Percentiles rank a stretch among this genome's conserved stretches.
Conservation (phyloP, 208 protist species). For the Acanthamoeba healyi region DNA sequence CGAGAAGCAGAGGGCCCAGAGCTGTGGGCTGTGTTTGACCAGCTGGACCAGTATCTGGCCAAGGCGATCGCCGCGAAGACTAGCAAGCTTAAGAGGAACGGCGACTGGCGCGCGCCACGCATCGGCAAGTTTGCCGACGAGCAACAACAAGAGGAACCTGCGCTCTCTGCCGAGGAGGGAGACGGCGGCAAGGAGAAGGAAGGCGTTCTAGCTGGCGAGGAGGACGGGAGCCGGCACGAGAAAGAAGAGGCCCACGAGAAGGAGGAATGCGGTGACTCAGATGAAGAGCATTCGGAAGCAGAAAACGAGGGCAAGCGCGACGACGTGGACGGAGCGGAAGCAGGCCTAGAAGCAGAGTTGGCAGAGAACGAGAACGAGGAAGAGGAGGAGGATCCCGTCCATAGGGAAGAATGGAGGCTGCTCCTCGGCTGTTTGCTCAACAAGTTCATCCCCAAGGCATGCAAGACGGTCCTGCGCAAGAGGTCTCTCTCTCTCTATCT, state of each 20-base stretch:
- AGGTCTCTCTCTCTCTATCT: not conserved
- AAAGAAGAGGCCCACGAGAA: not conserved
- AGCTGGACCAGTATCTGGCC: slow-evolving; percentile 19
- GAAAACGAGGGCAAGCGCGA: not conserved
- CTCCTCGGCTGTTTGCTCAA: slow-evolving; percentile 5
- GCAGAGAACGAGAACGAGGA: not conserved
- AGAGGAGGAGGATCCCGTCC: slow-evolving; percentile 20
- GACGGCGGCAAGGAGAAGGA: slow-evolving; percentile 4
- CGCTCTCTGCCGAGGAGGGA: not conserved
- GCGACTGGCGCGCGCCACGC: not conserved
- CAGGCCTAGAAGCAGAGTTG: not conserved
- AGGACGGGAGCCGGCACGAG: not conserved
- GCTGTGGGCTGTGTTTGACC: slow-evolving; percentile 15
- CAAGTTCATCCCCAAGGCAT: slow-evolving; percentile 34
- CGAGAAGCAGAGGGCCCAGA: not conserved
- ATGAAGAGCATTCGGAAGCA: not conserved
- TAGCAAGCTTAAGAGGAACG: slow-evolving; percentile 41
- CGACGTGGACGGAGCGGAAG: not conserved
- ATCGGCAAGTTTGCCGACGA: too few relatives aligned
- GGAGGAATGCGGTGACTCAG: not conserved
- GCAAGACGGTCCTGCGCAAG: slow-evolving; percentile 69
- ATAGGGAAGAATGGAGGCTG: not conserved
- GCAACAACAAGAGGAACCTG: too few relatives aligned
- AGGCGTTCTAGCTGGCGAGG: not conserved
- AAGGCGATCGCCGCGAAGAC: slow-evolving; percentile 27